These are phyloP conservation scores for Earliella scabrosa DNA, from an alignment of 1,284 basidiomycete species.

Conservation along the genomic window DNA sequence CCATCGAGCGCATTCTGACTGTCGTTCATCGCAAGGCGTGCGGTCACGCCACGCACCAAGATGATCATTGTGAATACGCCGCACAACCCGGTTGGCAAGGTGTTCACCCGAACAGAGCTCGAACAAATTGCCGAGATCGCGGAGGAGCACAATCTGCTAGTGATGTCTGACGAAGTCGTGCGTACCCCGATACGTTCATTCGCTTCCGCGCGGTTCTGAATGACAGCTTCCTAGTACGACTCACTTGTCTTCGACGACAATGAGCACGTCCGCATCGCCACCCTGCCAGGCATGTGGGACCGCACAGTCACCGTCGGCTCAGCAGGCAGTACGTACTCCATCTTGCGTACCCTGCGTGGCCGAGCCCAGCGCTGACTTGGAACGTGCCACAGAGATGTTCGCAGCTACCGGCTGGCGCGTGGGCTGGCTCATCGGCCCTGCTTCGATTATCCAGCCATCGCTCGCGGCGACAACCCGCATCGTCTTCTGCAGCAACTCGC, in stretches of 20 bases:
- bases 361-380: too few relatives aligned
- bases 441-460: constrained; percentile 83
- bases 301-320: constrained; percentile 85
- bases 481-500: constrained; percentile 93
- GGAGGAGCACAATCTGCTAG: constrained; percentile 90
- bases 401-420: constrained; percentile 98
- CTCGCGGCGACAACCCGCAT: constrained; percentile 93
- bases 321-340: constrained; percentile 65
- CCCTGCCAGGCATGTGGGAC: constrained; percentile 98
- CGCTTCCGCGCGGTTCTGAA: neutral
- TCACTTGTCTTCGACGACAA: constrained; percentile 89
- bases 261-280: constrained; percentile 92
- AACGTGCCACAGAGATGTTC: constrained; percentile 94
- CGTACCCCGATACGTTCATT: constrained; percentile 32
- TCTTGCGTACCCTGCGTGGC: too few relatives aligned
- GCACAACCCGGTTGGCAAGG: constrained; percentile 96
- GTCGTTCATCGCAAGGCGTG: too few relatives aligned
- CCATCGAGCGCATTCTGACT: neutral
- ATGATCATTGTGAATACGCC: constrained; percentile 96
- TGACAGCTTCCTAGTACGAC: constrained; percentile 72
- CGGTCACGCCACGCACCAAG: constrained; percentile 87
- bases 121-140: constrained; percentile 85
- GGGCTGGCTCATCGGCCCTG: constrained; percentile 93
- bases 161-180: constrained; percentile 97
- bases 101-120: constrained; percentile 86